Conservation (phyloP, 164 flowering plant genomes). For the Akebia trifoliata region DNA sequence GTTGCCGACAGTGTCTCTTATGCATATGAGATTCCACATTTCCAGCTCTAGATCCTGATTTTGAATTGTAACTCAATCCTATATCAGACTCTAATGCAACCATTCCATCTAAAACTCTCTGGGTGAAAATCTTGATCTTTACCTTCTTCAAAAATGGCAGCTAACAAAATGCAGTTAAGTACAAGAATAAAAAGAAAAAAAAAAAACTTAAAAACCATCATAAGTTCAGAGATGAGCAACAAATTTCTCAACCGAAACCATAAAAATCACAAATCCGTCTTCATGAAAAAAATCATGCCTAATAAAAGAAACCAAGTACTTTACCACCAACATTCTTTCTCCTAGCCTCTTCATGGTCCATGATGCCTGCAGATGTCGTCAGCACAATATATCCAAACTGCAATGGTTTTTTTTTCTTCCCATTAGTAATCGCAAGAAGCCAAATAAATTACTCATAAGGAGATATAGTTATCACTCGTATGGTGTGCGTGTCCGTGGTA, state of each 20-base stretch:
- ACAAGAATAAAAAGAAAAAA: neutral
- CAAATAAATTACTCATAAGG: no score
- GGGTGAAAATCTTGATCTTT: no score
- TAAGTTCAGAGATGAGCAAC: slow-evolving; percentile 4
- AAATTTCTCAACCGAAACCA: neutral
- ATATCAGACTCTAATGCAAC: no score
- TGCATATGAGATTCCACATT: no score
- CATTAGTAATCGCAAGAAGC: no score
- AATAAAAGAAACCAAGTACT: slow-evolving; percentile 54
- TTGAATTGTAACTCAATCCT: no score
- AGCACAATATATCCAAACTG: slow-evolving; percentile 58
- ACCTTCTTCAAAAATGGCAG: neutral
- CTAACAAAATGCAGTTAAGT: no score
- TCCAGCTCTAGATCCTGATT: no score
- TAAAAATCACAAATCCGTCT: neutral
- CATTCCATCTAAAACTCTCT: no score
- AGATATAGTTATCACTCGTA: no score
- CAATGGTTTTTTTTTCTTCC: neutral
- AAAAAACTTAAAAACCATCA: neutral
- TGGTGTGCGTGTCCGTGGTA: no score
- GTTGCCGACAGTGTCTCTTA: no score
- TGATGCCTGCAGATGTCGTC: slow-evolving; percentile 56
- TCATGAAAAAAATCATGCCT: neutral
- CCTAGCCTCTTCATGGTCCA: slow-evolving; percentile 61
- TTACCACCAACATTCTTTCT: slow-evolving; percentile 61